Percentiles rank a stretch among this genome's conserved stretches.
phyloP scores from a whole-genome alignment of 257 asterid species.

The Solanum corneliomulleri region DNA sequence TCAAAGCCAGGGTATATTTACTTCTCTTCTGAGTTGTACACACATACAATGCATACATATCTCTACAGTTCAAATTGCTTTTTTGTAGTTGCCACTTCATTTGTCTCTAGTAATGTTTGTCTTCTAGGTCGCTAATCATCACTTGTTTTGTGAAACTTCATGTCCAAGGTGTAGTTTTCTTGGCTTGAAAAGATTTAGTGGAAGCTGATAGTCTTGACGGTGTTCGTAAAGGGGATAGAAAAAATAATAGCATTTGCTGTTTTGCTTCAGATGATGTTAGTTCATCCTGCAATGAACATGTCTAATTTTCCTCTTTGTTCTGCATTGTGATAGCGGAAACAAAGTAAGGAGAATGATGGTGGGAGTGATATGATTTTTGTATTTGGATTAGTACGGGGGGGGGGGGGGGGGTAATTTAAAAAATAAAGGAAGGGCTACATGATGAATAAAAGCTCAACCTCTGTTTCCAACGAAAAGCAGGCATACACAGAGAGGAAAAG shows the following conservation, averaged over 20 bases:
- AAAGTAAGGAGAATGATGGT: neutral
- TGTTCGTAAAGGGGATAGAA: neutral
- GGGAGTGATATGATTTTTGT: neutral
- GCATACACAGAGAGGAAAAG: neutral
- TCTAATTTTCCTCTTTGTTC: neutral
- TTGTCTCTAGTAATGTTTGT: neutral
- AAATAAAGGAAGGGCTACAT: neutral
- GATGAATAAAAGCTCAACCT: neutral
- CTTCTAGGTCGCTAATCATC: neutral
- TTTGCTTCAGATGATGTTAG: neutral
- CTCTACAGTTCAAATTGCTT: neutral
- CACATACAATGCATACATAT: neutral
- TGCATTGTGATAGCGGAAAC: neutral
- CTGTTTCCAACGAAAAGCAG: neutral
- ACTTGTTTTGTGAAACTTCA: neutral
- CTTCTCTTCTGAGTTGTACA: neutral
- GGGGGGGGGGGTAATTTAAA: neutral
- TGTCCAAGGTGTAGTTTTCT: neutral
- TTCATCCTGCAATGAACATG: neutral
- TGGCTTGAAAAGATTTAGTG: neutral
- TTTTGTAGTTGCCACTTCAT: neutral
- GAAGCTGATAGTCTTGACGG: neutral
- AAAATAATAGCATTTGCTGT: neutral
- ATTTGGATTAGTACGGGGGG: neutral
- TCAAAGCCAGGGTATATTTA: slow-evolving; percentile 52